Evolutionary conservation across 1,139 yeast genomes (phyloP), one percentile per base, ranked within the genome.

Genomic region (Komagataea norvegica): DNA sequence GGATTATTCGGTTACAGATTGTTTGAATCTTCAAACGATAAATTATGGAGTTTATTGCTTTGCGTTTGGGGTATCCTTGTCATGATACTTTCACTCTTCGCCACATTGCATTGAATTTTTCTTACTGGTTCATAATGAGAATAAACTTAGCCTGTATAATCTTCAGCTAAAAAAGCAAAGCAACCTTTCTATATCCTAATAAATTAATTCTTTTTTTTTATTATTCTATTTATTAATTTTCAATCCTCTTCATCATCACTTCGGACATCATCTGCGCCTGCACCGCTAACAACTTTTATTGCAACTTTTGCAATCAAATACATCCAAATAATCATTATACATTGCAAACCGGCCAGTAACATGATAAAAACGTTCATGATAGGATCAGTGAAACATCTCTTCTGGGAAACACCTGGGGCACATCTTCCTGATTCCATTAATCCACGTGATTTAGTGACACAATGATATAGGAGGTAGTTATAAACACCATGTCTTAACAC

Each of bases 1-100:
- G 97, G 97, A 0, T 64, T 88, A 32, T 88, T 89, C 59, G 95
- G 94, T 5, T 88, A 71, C 61, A 72, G 79, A 51, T 67, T 89
- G 49, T 72, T 83, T 17, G 68, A 68, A 1, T 61, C 62, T n/a
- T 55, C 51, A 35, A 53, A 66, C 20, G 67, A 79, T 48, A 76
- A 74, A 48, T 70, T 64, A 46, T 74, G 76, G 14, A 85, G 93
- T 15, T 61, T 84, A 46, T 67, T 65, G 2, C 68, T 89, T 48
- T 67, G 79, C 8, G 52, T 74, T 14, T 88, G 89, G 82, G 97
- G 97, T 2, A 52, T 78, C 2, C 40, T 69, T 9, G 89, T 88
- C 13, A 83, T 87, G 85, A 57, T 81, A 29, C 74, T 85, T 7
- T 86, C 95, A 46, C 69, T 89, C 34, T 70, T 79, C 38, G 85